phyloP scores from a whole-genome alignment of 371 early-diverging fungal genomes.

The Mucor piriformis region DNA sequence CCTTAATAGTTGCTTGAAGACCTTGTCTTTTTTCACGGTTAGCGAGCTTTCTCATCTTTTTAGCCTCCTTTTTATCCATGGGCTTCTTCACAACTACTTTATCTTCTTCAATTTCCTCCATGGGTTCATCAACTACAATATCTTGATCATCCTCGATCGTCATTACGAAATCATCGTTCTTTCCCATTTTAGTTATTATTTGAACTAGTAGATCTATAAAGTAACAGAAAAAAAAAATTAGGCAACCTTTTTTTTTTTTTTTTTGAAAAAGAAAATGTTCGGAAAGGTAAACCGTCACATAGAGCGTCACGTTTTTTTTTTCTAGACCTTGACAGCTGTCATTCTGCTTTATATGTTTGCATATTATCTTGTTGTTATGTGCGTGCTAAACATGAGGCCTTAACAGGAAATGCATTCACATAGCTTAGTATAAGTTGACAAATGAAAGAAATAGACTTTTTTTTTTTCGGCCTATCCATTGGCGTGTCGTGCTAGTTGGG shows the following conservation, averaged over 20 bases:
- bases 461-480: no score
- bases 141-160: constrained; percentile 80
- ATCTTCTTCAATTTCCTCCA: constrained; percentile 33
- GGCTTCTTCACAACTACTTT: constrained; percentile 8
- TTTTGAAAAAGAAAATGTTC: not conserved
- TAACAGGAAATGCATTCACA: no score
- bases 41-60: constrained; percentile 39
- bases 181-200: constrained; percentile 5
- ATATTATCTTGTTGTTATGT: no score
- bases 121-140: constrained; percentile 49
- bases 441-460: no score
- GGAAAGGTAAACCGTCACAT: no score
- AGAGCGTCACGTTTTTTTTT: no score
- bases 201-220: not conserved
- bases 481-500: no score
- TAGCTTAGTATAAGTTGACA: no score
- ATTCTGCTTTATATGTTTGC: no score
- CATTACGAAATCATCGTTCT: constrained; percentile 73
- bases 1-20: constrained; percentile 2
- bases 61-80: constrained; percentile 22
- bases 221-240: not conserved
- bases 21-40: constrained; percentile 15
- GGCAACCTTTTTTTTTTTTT: not conserved
- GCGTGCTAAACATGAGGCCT: no score
- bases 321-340: no score